phyloP scores from a whole-genome alignment of 129 eudicot species.

The sunflower (Helianthus annuus) region DNA sequence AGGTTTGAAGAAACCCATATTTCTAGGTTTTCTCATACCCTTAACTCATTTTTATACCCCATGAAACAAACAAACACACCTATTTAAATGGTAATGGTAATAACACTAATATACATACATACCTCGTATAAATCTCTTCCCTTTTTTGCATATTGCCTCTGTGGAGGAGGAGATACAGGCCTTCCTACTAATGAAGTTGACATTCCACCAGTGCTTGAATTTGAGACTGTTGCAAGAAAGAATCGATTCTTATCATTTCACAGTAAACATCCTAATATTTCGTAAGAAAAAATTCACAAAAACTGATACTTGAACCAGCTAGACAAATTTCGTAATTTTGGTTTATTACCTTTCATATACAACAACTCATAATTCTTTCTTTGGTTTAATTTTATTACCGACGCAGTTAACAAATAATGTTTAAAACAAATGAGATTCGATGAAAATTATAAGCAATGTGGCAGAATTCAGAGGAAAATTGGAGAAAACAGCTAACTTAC shows the following conservation, averaged over 20 bases:
- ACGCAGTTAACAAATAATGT: too few relatives aligned
- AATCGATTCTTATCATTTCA: too few relatives aligned
- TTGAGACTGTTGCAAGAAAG: constrained; percentile 23
- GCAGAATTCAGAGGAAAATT: too few relatives aligned
- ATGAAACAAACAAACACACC: background rate
- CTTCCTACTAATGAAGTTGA: background rate
- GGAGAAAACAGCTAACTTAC: constrained; percentile 5
- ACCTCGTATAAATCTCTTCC: constrained; percentile 13
- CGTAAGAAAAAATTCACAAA: too few relatives aligned
- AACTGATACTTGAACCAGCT: too few relatives aligned
- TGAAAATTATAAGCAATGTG: background rate
- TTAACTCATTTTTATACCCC: background rate
- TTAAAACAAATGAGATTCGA: background rate
- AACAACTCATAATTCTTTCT: too few relatives aligned
- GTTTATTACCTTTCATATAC: too few relatives aligned
- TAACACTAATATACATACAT: constrained; percentile 21
- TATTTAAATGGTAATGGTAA: constrained; percentile 18
- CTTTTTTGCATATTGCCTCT: background rate
- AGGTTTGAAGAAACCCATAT: background rate
- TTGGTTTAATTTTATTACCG: too few relatives aligned
- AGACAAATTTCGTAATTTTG: too few relatives aligned
- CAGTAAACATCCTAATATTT: too few relatives aligned
- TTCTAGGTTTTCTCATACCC: too few relatives aligned
- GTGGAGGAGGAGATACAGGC: too few relatives aligned
- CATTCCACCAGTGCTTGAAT: constrained; percentile 2